Percentiles rank a stretch among this genome's conserved stretches.
These are phyloP conservation scores for Fusarium sublunatum DNA, from an alignment of 2,329 filamentous ascomycete species.

Conservation along the genomic window DNA sequence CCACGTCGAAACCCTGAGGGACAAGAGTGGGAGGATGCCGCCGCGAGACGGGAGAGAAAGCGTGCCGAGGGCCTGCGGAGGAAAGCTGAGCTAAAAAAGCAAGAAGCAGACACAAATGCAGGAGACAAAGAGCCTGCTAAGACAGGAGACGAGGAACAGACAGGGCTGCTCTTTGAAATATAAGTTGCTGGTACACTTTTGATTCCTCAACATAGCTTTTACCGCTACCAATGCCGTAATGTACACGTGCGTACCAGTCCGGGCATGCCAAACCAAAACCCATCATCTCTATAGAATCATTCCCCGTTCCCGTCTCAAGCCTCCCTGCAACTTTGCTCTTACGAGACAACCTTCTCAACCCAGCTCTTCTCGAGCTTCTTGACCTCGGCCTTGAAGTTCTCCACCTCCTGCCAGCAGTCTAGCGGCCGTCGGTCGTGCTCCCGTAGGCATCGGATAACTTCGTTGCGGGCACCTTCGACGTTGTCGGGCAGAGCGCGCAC, in stretches of 20 bases:
- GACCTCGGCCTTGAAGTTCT: conserved; percentile 90
- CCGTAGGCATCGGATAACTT: conserved; percentile 83
- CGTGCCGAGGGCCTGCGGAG: conserved; percentile 67
- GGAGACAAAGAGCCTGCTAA: conserved; percentile 22
- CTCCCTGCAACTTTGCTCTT: conserved; percentile 19
- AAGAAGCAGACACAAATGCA: conserved; percentile 13
- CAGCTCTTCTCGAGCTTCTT: conserved; percentile 85
- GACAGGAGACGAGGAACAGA: conserved; percentile 35
- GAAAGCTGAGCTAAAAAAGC: conserved; percentile 56
- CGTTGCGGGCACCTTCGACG: conserved; percentile 79
- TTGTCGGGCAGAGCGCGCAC: conserved; percentile 75
- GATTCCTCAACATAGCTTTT: conserved; percentile 48
- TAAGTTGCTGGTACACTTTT: conserved; percentile 45
- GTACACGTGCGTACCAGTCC: conserved; percentile 45
- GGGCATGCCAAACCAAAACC: conserved; percentile 25
- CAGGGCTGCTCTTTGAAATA: conserved; percentile 37
- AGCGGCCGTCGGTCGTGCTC: conserved; percentile 87
- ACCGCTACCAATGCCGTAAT: conserved; percentile 48
- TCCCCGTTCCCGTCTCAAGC: conserved; percentile 12
- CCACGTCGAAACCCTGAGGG: conserved; percentile 50
- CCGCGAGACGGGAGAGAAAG: conserved; percentile 65
- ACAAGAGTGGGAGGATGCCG: conserved; percentile 66
- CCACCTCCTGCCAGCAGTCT: conserved; percentile 95
- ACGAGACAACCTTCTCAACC: conserved; percentile 81
- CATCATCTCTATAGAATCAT: conserved; percentile 33